Conservation (phyloP, 805 yeast species). For the Millerozyma acaciae region DNA sequence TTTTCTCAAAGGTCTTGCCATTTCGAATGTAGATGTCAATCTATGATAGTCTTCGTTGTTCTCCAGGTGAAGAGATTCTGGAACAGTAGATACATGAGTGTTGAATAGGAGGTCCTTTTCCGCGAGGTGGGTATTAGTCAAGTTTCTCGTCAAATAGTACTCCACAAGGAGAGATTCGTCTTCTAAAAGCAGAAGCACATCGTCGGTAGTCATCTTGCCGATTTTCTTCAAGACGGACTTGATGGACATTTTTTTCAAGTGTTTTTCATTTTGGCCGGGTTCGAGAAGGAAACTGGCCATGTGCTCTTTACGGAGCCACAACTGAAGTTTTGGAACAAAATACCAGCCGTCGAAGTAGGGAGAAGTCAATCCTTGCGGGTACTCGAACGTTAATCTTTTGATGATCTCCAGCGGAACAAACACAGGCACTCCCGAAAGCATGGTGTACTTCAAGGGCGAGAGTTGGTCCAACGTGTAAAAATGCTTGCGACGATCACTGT, state of each 20-base stretch:
- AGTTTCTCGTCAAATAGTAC: slow-evolving; percentile 18
- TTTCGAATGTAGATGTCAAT: slow-evolving; percentile 13
- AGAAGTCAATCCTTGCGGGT: slow-evolving; percentile 14
- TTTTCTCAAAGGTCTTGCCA: slow-evolving; percentile 17
- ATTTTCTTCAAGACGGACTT: slow-evolving; percentile 7
- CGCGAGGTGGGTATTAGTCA: slow-evolving; percentile 15
- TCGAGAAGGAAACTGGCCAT: slow-evolving; percentile 8
- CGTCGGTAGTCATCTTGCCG: slow-evolving; percentile 11
- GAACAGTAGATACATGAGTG: slow-evolving; percentile 3
- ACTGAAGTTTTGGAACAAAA: slow-evolving; percentile 12
- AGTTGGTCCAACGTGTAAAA: slow-evolving; percentile 44
- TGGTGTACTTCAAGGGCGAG: slow-evolving; percentile 48
- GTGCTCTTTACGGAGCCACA: slow-evolving; percentile 14
- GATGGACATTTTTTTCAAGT: slow-evolving; percentile 2
- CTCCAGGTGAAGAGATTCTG: too few relatives aligned
- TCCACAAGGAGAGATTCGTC: slow-evolving; percentile 16
- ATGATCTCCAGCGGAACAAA: slow-evolving; percentile 16
- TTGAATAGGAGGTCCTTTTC: slow-evolving; percentile 14
- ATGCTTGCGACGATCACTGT: slow-evolving; percentile 57
- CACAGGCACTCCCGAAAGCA: slow-evolving; percentile 47
- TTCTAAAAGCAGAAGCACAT: slow-evolving; percentile 13
- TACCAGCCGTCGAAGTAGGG: slow-evolving; percentile 15
- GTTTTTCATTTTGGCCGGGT: slow-evolving; percentile 10
- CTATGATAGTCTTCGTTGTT: slow-evolving; percentile 11
- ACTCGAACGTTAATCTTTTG: slow-evolving; percentile 16